A percentile compares a stretch with the other conserved stretches of the same genome.
Evolutionary conservation across 768 basidiomycete genomes (phyloP).

Genomic region (Xerocomus potaroensis): DNA sequence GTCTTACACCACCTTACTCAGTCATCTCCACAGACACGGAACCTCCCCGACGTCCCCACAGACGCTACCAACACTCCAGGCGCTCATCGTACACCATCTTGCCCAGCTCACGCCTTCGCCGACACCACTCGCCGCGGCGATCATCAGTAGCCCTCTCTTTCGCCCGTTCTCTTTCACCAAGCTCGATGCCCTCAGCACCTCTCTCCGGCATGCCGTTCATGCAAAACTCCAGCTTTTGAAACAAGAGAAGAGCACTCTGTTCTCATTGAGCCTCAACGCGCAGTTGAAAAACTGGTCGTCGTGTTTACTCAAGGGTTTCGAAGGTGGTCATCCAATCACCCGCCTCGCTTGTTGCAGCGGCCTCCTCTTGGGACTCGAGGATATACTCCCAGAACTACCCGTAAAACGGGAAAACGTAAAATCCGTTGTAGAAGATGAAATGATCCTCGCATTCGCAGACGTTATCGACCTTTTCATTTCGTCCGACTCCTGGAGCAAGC

Average conservation of each 20-base stretch:
- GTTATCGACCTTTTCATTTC: slow-evolving; percentile 57
- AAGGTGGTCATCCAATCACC: slow-evolving; percentile 61
- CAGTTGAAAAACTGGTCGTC: slow-evolving; percentile 48
- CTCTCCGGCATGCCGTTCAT: slow-evolving; percentile 32
- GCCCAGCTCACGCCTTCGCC: slow-evolving; percentile 24
- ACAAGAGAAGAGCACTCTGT: slow-evolving; percentile 27
- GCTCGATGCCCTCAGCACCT: slow-evolving; percentile 24
- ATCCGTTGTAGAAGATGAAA: slow-evolving; percentile 55
- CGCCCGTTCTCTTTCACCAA: slow-evolving; percentile 28
- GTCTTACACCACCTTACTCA: slow-evolving; percentile 25
- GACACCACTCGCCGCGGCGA: slow-evolving; percentile 31
- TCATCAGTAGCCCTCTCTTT: slow-evolving; percentile 30
- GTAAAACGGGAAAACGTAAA: slow-evolving; percentile 31
- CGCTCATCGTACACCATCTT: slow-evolving; percentile 28
- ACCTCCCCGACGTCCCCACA: slow-evolving; percentile 14
- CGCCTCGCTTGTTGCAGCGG: slow-evolving; percentile 62
- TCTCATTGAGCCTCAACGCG: slow-evolving; percentile 34
- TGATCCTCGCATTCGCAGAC: slow-evolving; percentile 68
- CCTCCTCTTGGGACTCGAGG: slow-evolving; percentile 59
- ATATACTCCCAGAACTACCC: slow-evolving; percentile 36
- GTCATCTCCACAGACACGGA: slow-evolving; percentile 28
- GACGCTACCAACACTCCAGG: slow-evolving; percentile 21
- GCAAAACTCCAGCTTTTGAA: slow-evolving; percentile 23
- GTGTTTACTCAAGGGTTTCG: slow-evolving; percentile 52
- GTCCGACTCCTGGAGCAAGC: slow-evolving; percentile 56